These are phyloP conservation scores for Penicillium samsonianum DNA, from an alignment of 495 filamentous ascomycete genomes.

Conservation along the genomic window DNA sequence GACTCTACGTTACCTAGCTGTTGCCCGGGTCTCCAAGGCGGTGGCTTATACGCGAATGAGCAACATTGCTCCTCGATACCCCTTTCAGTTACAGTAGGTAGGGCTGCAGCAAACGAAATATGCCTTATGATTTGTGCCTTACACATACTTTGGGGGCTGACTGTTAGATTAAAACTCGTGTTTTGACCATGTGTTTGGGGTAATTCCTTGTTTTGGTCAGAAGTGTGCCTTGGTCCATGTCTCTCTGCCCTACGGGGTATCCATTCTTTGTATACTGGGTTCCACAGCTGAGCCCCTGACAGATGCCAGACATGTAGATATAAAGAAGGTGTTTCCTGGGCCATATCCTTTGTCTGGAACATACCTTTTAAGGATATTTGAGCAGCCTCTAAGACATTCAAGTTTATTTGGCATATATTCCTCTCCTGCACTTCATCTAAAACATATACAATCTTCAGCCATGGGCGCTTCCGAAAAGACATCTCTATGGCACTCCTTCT, in stretches of 20 bases:
- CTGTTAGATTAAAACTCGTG: background rate
- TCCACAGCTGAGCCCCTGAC: background rate
- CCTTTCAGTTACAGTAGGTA: background rate
- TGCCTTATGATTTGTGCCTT: background rate
- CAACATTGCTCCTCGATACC: background rate
- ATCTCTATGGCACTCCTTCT: conserved; percentile 2
- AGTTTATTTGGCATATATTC: background rate
- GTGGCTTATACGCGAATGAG: background rate
- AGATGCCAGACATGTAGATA: background rate
- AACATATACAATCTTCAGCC: background rate
- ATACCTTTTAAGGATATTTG: background rate
- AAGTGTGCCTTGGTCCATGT: conserved; percentile 6
- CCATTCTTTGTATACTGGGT: background rate
- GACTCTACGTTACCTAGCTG: background rate
- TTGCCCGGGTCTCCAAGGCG: background rate
- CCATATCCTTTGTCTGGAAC: background rate
- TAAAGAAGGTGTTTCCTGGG: background rate
- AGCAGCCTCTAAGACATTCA: background rate
- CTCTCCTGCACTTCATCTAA: background rate
- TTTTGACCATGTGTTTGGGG: background rate
- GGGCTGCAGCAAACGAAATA: background rate
- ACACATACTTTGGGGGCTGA: background rate
- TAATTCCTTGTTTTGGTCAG: background rate
- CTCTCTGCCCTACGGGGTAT: background rate
- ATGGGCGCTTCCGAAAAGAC: background rate